Evolutionary conservation across 352 stramenopile species (phyloP), one percentile per base, ranked within the genome.

Genomic region (Blastocystis sp.): DNA sequence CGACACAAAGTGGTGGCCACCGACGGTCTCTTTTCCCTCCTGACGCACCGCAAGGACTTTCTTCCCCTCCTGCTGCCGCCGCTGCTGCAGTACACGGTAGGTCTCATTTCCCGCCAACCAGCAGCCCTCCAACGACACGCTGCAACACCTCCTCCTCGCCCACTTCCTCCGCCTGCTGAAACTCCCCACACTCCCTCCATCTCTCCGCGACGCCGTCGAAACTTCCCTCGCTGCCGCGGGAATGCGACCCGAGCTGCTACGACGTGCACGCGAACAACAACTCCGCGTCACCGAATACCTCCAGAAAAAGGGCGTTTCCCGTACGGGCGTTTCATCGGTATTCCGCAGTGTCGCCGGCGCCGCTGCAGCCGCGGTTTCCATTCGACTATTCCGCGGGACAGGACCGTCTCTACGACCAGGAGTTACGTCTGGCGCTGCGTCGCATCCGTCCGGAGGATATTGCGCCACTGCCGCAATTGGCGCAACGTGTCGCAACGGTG

Each of bases 11-110:
- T 78, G 3, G 57, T 78, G 7, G 67, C 67, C 7, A 38, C 57
- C 21, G 57, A 78, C 42, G 67, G 67, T 11, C 42, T 78, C 38
- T 78, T 78, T 46, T 78, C 67, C 3, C 46, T 78, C 27, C 11
- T 78, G 3, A 61, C 67, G 2, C 67, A 78, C 27, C 67, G 67
- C n/a, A 78, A 78, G 67, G 32, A 78, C 49, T 78, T 78, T 40
- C 56, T 78, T 27, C 67, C 67, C n/a, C n/a, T 78, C 21, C 46
- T 78, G 11, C 67, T 78, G 4, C 67, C 67, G 14, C 16, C 36
- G 18, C 27, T 78, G n/a, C 44, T 78, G 18, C 27, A 61, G 14
- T 78, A 78, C 67, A 46, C 56, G n/a, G 67, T 78, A 4, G 4
- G 9, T n/a, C 4, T 38, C 24, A 16, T 14, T 27, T 40, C 4